Base-by-base conservation (phyloP, 73 alveolate genomes). In the Urostyla sp. region DNA sequence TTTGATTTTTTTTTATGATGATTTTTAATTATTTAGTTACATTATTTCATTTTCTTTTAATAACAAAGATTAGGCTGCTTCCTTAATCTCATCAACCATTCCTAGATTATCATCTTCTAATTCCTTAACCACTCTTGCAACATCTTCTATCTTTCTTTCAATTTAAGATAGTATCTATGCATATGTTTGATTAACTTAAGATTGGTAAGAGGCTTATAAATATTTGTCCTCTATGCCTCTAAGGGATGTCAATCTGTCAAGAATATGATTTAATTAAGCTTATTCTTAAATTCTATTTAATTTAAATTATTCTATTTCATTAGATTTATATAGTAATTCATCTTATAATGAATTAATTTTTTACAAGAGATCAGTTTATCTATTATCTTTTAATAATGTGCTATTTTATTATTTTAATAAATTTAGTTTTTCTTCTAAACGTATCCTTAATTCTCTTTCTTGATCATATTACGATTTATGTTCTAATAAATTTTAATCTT, bases 361-460 rank as follows among this genome's bases (percentile, higher is more conserved):
- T n/a, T 69, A 67, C 8, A 69, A 20, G 55, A 20, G 20, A 1
- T 69, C 83, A 16, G 72, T 44, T n/a, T 69, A 55, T 27, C 34
- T 50, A 31, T n/a, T n/a, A n/a, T n/a, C n/a, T n/a, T n/a, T n/a
- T n/a, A n/a, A n/a, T n/a, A n/a, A n/a, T n/a, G n/a, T n/a, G n/a
- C n/a, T n/a, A n/a, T n/a, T n/a, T n/a, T n/a, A n/a, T n/a, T n/a
- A n/a, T n/a, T n/a, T n/a, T n/a, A n/a, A n/a, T n/a, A n/a, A n/a
- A n/a, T n/a, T 45, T 10, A 34, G 34, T 15, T 69, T 51, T 35
- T 69, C 67, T 27, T 69, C 83, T 24, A 20, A 23, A n/a, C 83
- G 27, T 7, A 69, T 49, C 27, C 58, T 69, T 3, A 69, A 52
- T 49, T 69, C 83, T 46, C 49, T 69, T 46, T 69, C 83, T n/a